These are phyloP conservation scores for Entomortierella lignicola DNA, from an alignment of 192 early-diverging fungal species.

Conservation along the genomic window DNA sequence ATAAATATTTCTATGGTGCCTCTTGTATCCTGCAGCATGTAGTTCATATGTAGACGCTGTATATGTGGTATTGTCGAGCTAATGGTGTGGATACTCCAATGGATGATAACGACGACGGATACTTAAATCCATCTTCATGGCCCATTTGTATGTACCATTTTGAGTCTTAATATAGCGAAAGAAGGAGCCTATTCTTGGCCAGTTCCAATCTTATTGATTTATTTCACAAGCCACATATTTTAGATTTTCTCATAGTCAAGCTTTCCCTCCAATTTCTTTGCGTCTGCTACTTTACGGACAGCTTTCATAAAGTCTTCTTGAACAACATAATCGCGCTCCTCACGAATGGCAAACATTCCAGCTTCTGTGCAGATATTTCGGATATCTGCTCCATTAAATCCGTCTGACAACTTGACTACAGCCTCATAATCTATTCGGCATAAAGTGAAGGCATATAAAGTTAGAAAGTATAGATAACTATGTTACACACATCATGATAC, in stretches of 20 bases:
- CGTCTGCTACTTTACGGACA: conserved; percentile 96
- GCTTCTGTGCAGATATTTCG: conserved; percentile 99
- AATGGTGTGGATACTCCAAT: neutral
- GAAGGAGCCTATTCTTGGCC: conserved; percentile 13
- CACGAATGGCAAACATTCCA: conserved; percentile 99
- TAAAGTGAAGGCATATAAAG: neutral
- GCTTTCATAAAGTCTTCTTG: conserved; percentile 99
- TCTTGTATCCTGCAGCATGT: neutral
- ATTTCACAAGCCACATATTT: neutral
- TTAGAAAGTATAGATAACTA: too few species aligned
- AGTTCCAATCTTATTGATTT: neutral
- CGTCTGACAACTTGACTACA: conserved; percentile 96
- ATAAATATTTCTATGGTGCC: too few species aligned
- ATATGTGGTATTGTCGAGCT: neutral
- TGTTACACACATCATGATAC: neutral
- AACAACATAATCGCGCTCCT: conserved; percentile 95
- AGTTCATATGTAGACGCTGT: neutral
- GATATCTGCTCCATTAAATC: conserved; percentile 99
- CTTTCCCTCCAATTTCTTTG: conserved; percentile 95
- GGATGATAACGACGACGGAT: neutral
- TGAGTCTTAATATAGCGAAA: conserved; percentile 31
- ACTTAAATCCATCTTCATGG: neutral
- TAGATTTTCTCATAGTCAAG: conserved; percentile 90
- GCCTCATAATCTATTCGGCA: conserved; percentile 89
- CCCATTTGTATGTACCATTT: conserved; percentile 13